These are phyloP conservation scores for Colletotrichum melonis DNA, from an alignment of 2,329 filamentous ascomycete genomes.

Conservation along the genomic window DNA sequence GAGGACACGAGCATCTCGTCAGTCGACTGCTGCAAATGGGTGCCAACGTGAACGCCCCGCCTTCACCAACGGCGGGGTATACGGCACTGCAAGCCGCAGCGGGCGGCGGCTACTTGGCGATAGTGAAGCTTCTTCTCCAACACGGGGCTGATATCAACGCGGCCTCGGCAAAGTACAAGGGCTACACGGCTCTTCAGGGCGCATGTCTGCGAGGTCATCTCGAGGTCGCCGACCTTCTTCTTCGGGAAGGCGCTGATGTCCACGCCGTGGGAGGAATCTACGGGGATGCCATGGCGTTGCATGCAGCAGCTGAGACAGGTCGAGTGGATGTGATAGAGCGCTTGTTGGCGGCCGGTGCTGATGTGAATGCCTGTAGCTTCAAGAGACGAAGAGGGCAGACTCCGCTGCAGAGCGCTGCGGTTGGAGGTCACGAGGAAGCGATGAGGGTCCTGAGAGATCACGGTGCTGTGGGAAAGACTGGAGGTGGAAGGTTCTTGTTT, in stretches of 20 bases:
- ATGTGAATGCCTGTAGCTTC: slow-evolving; percentile 44
- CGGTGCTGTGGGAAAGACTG: neutral
- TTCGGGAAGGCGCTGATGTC: slow-evolving; percentile 37
- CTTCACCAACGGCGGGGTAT: slow-evolving; percentile 28
- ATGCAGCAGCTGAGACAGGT: slow-evolving; percentile 24
- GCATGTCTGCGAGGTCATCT: slow-evolving; percentile 48
- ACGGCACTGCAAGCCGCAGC: slow-evolving; percentile 40
- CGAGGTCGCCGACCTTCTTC: slow-evolving; percentile 39
- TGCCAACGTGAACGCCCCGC: slow-evolving; percentile 44
- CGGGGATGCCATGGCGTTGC: slow-evolving; percentile 35
- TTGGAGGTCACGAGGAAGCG: neutral
- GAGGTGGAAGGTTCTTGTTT: neutral
- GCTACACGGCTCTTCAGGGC: slow-evolving; percentile 46
- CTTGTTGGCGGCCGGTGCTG: slow-evolving; percentile 48
- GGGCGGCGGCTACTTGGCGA: slow-evolving; percentile 10
- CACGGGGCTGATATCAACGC: slow-evolving; percentile 37
- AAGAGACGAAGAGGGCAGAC: neutral
- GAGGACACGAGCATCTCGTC: slow-evolving; percentile 42
- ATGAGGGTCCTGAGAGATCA: neutral
- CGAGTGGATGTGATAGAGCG: slow-evolving; percentile 38
- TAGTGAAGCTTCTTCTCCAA: slow-evolving; percentile 34
- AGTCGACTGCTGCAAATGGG: slow-evolving; percentile 43
- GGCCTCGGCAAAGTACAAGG: slow-evolving; percentile 32
- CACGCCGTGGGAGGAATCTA: slow-evolving; percentile 36
- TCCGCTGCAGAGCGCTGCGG: neutral